These are phyloP conservation scores for Epichloe coenophiala DNA, from an alignment of 2,329 filamentous ascomycete genomes.

Conservation along the genomic window DNA sequence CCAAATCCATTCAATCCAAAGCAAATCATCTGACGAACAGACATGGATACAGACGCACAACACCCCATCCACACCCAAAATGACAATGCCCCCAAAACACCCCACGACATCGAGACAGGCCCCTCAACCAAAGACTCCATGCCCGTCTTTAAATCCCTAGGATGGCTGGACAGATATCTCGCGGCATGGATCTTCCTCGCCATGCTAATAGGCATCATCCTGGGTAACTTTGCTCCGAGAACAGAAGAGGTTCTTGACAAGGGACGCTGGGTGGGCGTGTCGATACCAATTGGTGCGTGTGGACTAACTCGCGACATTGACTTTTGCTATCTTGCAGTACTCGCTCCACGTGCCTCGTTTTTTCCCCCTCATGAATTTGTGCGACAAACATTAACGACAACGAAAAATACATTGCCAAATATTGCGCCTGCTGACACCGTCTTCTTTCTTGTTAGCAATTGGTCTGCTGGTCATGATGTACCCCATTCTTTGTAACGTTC, in stretches of 20 bases:
- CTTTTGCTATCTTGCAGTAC: too few relatives aligned
- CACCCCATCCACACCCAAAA: not conserved
- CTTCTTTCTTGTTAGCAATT: constrained; percentile 38
- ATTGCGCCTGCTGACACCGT: too few relatives aligned
- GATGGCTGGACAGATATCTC: constrained; percentile 48
- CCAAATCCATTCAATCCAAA: too few relatives aligned
- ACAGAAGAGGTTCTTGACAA: constrained; percentile 50
- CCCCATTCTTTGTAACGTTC: constrained; percentile 77
- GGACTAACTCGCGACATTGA: too few relatives aligned
- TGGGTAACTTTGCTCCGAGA: constrained; percentile 60
- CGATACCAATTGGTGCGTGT: constrained; percentile 46
- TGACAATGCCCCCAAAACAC: not conserved
- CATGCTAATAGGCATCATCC: constrained; percentile 60
- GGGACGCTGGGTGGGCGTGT: constrained; percentile 58
- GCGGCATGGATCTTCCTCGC: constrained; percentile 66
- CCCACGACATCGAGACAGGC: not conserved
- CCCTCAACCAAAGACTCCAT: not conserved
- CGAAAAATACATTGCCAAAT: too few relatives aligned
- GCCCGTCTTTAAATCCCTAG: constrained; percentile 40
- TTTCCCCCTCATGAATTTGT: too few relatives aligned
- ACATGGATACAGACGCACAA: not conserved
- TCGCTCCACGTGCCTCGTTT: too few relatives aligned
- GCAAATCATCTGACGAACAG: not conserved
- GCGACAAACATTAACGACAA: too few relatives aligned
- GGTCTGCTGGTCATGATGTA: constrained; percentile 90